Evolutionary conservation across 495 filamentous ascomycete genomes (phyloP).

Genomic region (Talaromyces ruber): DNA sequence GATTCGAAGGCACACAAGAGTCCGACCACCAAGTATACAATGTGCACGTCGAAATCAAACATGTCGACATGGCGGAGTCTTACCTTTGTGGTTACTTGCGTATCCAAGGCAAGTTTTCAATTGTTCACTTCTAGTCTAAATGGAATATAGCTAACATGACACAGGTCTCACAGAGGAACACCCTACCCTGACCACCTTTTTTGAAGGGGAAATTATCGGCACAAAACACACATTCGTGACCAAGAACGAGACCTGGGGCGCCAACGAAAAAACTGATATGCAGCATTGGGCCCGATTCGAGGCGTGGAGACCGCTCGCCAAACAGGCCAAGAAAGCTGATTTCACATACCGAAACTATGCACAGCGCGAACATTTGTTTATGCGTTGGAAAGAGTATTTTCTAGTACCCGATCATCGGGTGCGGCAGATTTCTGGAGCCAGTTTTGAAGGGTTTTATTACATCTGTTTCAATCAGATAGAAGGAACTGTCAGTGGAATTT

Average conservation of each 20-base stretch:
- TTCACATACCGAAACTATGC: constrained; percentile 58
- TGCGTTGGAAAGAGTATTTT: constrained; percentile 99
- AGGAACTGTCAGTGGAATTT: constrained; percentile 84
- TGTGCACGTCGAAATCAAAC: constrained; percentile 94
- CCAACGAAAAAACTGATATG: constrained; percentile 83
- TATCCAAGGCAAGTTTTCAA: constrained; percentile 70
- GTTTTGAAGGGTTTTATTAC: constrained; percentile 98
- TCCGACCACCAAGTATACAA: constrained; percentile 88
- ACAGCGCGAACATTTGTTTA: constrained; percentile 88
- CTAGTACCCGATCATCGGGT: constrained; percentile 93
- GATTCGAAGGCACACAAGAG: constrained; percentile 82
- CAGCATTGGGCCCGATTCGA: constrained; percentile 90
- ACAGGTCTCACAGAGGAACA: constrained; percentile 90
- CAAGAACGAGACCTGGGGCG: constrained; percentile 83
- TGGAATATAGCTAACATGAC: neutral
- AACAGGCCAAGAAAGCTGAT: constrained; percentile 70
- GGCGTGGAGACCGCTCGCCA: constrained; percentile 70
- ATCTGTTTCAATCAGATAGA: constrained; percentile 94
- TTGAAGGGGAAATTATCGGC: constrained; percentile 97
- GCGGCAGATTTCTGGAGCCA: constrained; percentile 80
- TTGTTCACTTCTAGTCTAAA: neutral
- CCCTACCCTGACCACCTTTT: constrained; percentile 93
- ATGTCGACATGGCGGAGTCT: constrained; percentile 90
- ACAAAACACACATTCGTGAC: constrained; percentile 90
- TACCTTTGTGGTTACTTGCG: constrained; percentile 92